Evolutionary conservation across 441 rosid genomes (phyloP).

Genomic region (Adansonia madagascariensis): DNA sequence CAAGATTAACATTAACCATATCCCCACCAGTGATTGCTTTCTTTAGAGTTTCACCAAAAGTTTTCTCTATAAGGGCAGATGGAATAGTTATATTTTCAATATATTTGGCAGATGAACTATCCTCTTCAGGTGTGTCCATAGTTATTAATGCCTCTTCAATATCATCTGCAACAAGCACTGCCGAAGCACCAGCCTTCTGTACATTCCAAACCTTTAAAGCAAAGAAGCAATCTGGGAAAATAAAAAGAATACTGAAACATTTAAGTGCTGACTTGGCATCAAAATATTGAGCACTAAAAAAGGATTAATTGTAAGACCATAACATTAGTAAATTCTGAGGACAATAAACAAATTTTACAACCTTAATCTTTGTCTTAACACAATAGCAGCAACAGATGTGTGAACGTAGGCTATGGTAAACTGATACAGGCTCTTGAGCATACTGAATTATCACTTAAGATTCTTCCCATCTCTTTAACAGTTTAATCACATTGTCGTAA

Average conservation of each 20-base stretch:
- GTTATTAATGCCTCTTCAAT: conserved; percentile 86
- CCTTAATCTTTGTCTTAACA: background rate
- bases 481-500: background rate
- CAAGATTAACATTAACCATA: conserved; percentile 96
- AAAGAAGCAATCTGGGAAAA: conserved; percentile 77
- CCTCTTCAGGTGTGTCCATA: conserved; percentile 94
- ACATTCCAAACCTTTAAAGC: conserved; percentile 98
- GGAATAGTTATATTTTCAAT: conserved; percentile 95
- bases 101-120: conserved; percentile 65
- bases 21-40: conserved; percentile 69
- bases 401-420: background rate
- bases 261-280: background rate
- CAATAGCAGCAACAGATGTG: background rate
- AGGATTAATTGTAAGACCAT: background rate
- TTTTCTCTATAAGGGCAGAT: conserved; percentile 88
- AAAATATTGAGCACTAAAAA: background rate
- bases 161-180: conserved; percentile 92
- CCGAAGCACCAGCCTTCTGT: conserved; percentile 96
- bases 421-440: background rate
- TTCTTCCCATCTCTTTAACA: background rate
- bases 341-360: background rate
- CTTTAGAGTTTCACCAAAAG: conserved; percentile 73
- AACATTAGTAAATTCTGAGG: background rate
- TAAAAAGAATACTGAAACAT: conserved; percentile 23
- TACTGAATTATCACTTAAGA: background rate